Base-by-base conservation (phyloP, 1,139 yeast species). In the Debaryomyces sp. region DNA sequence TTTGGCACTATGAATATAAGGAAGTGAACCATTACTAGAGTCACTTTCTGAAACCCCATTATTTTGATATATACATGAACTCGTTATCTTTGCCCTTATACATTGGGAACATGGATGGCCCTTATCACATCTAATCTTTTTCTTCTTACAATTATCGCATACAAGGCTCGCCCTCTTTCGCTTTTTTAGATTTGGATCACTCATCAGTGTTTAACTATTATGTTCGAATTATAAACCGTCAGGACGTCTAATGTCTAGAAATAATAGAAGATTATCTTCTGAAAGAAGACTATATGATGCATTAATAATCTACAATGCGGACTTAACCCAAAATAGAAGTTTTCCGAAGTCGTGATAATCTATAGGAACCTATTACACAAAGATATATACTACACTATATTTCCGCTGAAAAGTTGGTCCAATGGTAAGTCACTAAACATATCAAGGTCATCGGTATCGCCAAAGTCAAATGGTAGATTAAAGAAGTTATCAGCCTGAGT, bases 51-150 rank as follows among this genome's bases (percentile, higher is more conserved):
- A 33, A 7, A 9, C n/a, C 10, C 32, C 18, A 13, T 24, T 32
- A 29, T 56, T 59, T 26, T 65, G 64, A 50, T 72, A 73, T 10
- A 48, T 46, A 53, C 78, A 73, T 17, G 54, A 37, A 27, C 52
- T 57, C 4, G 56, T 45, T 12, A 61, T 52, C 21, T 62, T 60
- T 10, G 64, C 53, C 47, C 63, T 68, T 5, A 62, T 52, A 58
- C 79, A 74, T 43, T 67, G 71, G 4, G 62, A 54, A 54, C 79
- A 74, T 0, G 79, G 79, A 32, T 52, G 54, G 12, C 58, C 62
- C 45, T 69, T 63, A 50, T 73, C 75, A 60, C 79, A 74, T 45
- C 61, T 67, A 51, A 73, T 64, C 54, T 74, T 73, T 51, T 67
- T 64, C 39, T 59, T 55, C 52, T 67, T 67, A 54, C 79, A 74